These are phyloP conservation scores for Mimosa pudica DNA, from an alignment of 306 rosid species.

Conservation along the genomic window DNA sequence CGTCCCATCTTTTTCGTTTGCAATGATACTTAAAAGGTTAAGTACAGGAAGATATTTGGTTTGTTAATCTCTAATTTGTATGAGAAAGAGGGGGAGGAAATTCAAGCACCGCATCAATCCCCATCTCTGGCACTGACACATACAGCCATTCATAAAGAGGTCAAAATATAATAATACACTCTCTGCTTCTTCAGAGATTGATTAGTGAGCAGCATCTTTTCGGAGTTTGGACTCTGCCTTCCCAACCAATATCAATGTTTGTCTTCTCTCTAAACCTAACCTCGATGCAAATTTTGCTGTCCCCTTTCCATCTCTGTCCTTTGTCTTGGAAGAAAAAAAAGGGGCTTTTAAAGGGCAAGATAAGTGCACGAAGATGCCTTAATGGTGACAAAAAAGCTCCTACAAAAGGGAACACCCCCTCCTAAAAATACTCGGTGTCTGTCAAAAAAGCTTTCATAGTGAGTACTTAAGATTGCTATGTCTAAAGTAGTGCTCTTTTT, in stretches of 20 bases:
- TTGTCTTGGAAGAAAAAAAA: neutral
- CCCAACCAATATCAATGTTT: constrained; percentile 46
- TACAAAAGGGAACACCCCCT: neutral
- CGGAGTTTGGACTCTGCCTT: constrained; percentile 53
- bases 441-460: neutral
- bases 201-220: constrained; percentile 32
- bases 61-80: neutral
- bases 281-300: neutral
- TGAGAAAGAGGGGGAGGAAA: neutral
- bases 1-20: neutral
- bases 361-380: neutral
- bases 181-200: constrained; percentile 22
- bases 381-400: neutral
- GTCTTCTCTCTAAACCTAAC: constrained; percentile 38
- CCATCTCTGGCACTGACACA: constrained; percentile 39
- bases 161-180: constrained; percentile 32
- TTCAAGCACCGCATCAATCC: constrained; percentile 35
- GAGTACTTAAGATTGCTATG: too few relatives aligned
- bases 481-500: neutral
- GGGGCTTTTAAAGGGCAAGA: neutral
- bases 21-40: neutral
- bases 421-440: neutral
- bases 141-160: constrained; percentile 33
- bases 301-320: neutral
- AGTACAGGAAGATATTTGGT: neutral